A percentile compares a stretch with the other conserved stretches of the same genome.
phyloP scores from a whole-genome alignment of 2,329 filamentous ascomycete species.

The Lasiodiplodia sp. region DNA sequence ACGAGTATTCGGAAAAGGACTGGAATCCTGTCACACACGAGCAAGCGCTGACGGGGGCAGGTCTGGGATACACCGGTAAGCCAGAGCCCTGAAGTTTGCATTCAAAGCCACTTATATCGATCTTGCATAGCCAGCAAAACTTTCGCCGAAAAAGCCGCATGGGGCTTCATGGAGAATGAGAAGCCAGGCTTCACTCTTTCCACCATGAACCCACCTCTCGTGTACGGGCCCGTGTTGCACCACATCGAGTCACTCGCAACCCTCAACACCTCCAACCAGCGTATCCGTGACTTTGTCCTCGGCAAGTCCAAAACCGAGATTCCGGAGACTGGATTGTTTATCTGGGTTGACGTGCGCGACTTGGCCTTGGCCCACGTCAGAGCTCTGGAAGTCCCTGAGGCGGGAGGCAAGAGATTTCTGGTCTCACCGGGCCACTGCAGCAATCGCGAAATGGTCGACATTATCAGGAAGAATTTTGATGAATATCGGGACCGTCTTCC shows the following conservation, averaged over 20 bases:
- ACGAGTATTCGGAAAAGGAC: constrained; percentile 57
- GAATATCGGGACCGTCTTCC: constrained; percentile 56
- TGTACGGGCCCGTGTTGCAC: constrained; percentile 56
- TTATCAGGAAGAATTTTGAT: constrained; percentile 60
- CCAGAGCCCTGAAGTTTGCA: no score
- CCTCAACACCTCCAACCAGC: constrained; percentile 72
- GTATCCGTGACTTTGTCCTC: constrained; percentile 65
- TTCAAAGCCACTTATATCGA: background rate
- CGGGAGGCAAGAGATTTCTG: constrained; percentile 66
- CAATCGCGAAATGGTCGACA: constrained; percentile 57
- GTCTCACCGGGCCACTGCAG: constrained; percentile 58
- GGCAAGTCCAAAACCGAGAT: constrained; percentile 63
- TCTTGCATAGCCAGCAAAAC: constrained; percentile 56
- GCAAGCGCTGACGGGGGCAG: constrained; percentile 44
- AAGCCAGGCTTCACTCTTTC: constrained; percentile 51
- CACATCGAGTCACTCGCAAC: constrained; percentile 63
- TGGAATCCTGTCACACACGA: constrained; percentile 59
- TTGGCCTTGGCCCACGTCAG: constrained; percentile 58
- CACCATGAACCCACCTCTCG: constrained; percentile 53
- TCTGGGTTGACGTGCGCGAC: constrained; percentile 48
- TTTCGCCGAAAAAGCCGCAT: constrained; percentile 60
- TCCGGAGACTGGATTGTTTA: constrained; percentile 59
- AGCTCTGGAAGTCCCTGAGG: constrained; percentile 58
- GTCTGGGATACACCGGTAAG: constrained; percentile 38
- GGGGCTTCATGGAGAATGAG: constrained; percentile 53